A percentile compares a stretch with the other conserved stretches of the same genome.
Evolutionary conservation across 1,284 basidiomycete genomes (phyloP).

Genomic region (Malassezia dermatis): DNA sequence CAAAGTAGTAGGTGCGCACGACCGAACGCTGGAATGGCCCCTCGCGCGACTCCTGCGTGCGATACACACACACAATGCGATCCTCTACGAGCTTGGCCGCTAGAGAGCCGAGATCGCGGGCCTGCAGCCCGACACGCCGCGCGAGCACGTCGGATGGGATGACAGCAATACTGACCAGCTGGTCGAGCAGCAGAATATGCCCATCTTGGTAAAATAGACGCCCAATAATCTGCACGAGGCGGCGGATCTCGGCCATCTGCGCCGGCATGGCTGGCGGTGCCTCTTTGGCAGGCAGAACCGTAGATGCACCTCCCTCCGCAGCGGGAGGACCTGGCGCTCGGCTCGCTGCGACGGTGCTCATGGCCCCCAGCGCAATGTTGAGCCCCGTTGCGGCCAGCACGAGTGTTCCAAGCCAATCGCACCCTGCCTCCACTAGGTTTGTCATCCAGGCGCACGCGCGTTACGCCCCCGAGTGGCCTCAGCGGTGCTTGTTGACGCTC

Average conservation of each 20-base stretch:
- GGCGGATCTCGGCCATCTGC: slow-evolving; percentile 34
- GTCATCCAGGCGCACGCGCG: neutral
- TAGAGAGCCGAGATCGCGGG: slow-evolving; percentile 87
- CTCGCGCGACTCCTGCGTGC: slow-evolving; percentile 10
- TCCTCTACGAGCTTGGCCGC: slow-evolving; percentile 76
- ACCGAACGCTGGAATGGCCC: slow-evolving; percentile 17
- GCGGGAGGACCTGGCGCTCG: neutral
- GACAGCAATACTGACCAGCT: slow-evolving; percentile 80
- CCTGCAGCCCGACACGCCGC: slow-evolving; percentile 69
- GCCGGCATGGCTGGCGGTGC: slow-evolving; percentile 26
- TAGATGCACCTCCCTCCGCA: neutral
- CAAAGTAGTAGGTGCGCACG: slow-evolving; percentile 66
- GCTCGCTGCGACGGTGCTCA: neutral
- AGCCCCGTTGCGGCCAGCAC: neutral
- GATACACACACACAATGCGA: slow-evolving; percentile 54
- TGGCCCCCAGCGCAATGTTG: neutral
- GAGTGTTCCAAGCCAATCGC: neutral
- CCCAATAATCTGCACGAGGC: slow-evolving; percentile 78
- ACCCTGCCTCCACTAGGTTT: neutral
- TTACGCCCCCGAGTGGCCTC: neutral
- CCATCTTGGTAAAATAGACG: slow-evolving; percentile 89
- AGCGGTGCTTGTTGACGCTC: neutral
- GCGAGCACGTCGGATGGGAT: slow-evolving; percentile 86
- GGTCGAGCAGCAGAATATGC: slow-evolving; percentile 81
- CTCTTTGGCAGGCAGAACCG: neutral